phyloP scores from a whole-genome alignment of 169 alveolate species.

The Eimeria sp. region DNA sequence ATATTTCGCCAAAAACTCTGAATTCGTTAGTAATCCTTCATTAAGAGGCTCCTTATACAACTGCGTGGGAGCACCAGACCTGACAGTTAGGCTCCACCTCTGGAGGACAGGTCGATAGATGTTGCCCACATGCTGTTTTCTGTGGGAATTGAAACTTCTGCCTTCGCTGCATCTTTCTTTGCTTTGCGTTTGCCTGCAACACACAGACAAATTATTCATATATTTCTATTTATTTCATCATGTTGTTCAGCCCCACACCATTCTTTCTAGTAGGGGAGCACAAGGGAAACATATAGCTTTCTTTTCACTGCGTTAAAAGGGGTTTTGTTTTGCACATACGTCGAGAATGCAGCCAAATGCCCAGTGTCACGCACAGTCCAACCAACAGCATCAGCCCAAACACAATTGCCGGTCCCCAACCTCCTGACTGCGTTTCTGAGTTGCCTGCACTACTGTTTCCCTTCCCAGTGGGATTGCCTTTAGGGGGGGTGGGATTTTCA shows the following conservation, averaged over 20 bases:
- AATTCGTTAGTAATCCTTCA: not conserved
- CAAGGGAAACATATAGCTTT: too few species aligned
- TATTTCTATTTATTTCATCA: not conserved
- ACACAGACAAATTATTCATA: not conserved
- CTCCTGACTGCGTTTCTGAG: not conserved
- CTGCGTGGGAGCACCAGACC: not conserved
- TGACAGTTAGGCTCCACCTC: not conserved
- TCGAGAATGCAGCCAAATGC: not conserved
- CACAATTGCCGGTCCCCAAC: not conserved
- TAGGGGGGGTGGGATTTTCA: not conserved
- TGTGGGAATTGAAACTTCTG: not conserved
- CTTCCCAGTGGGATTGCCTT: not conserved
- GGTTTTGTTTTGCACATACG: not conserved
- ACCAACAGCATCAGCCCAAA: not conserved
- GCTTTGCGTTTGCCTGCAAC: not conserved
- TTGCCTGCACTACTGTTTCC: not conserved
- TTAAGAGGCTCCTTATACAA: not conserved
- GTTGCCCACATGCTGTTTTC: not conserved
- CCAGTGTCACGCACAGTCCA: not conserved
- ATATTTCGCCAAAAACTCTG: not conserved
- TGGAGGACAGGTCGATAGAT: not conserved
- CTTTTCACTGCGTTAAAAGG: too few species aligned
- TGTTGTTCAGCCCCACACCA: too few species aligned
- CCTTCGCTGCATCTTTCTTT: not conserved
- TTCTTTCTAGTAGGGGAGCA: too few species aligned